Evolutionary conservation across 305 asterid genomes (phyloP), one percentile per base, ranked within the genome.

Genomic region (Withania somnifera): DNA sequence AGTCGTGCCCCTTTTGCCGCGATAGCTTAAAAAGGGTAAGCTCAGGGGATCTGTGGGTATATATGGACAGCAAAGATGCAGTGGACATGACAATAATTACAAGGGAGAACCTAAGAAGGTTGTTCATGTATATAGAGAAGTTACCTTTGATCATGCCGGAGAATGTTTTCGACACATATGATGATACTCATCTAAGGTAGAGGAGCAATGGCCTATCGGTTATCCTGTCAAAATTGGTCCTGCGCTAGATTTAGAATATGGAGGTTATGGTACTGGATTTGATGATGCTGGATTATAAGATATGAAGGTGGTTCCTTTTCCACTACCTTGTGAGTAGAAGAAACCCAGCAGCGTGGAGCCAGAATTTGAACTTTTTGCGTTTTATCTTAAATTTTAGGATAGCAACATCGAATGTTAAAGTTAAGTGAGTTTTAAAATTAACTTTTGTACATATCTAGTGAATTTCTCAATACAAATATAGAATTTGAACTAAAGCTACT

Each of bases 1-100:
- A 93, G 36, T 93, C 98, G 2, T 95, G 99, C 86, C 99, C 99
- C 24, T 95, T 93, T 82, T 95, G 99, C 86, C 98, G 99, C 2
- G 95, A 92, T 86, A 89, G 95, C 91, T 81, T 95, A 47, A 93
- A 91, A 90, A 88, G 97, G 80, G 97, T 93, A 60, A 88, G 89
- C 85, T 95, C 99, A 0, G 88, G 91, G 75, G 99, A 95, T 83
- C 88, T 95, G 11, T 95, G 98, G 98, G 95, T 95, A 36, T 90
- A 89, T 82, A 84, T 93, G 86, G 97, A 91, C 77, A 84, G 85
- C 82, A 90, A 85, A 87, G 99, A 95, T 69, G 89, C 84, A 5
- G 53, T 91, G 11, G 98, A 93, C 89, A 90, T 89, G 92, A 64
- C 86, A 14, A 84, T 95, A 19, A 87, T 95, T 71, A 93, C 91